These are phyloP conservation scores for Angophora floribunda DNA, from an alignment of 345 rosid species.

Conservation along the genomic window DNA sequence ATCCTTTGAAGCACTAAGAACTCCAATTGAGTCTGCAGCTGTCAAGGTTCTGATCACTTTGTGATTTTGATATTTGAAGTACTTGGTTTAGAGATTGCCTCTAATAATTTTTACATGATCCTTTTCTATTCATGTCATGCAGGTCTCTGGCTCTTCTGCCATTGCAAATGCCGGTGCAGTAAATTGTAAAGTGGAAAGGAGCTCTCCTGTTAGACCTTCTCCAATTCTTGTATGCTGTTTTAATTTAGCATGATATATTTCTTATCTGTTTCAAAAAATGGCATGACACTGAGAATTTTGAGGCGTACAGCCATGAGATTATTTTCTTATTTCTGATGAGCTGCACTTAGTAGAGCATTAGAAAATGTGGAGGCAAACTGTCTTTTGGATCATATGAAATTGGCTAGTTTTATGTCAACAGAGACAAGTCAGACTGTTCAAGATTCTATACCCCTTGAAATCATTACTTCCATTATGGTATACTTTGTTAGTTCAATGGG, in stretches of 20 bases:
- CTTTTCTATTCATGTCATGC: conserved; percentile 2
- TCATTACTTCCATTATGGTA: neutral
- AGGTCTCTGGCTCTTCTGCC: conserved; percentile 62
- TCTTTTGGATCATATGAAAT: neutral
- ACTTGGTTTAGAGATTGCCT: neutral
- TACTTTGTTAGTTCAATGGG: neutral
- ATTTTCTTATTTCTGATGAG: neutral
- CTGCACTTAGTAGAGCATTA: neutral
- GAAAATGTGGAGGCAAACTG: neutral
- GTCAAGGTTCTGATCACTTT: conserved; percentile 26
- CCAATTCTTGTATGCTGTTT: conserved; percentile 9
- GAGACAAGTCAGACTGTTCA: neutral
- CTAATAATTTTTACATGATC: neutral
- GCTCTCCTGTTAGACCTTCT: conserved; percentile 73
- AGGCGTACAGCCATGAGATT: neutral
- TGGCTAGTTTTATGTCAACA: neutral
- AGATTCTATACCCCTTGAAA: neutral
- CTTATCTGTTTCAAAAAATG: neutral
- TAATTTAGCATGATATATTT: neutral
- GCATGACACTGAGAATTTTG: neutral
- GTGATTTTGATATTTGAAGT: neutral
- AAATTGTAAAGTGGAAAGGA: conserved; percentile 69
- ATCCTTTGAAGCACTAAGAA: conserved; percentile 54
- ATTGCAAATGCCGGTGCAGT: conserved; percentile 40
- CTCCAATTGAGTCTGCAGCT: conserved; percentile 54